These are phyloP conservation scores for Porodaedalea pini DNA, from an alignment of 1,284 basidiomycete genomes.

Conservation along the genomic window DNA sequence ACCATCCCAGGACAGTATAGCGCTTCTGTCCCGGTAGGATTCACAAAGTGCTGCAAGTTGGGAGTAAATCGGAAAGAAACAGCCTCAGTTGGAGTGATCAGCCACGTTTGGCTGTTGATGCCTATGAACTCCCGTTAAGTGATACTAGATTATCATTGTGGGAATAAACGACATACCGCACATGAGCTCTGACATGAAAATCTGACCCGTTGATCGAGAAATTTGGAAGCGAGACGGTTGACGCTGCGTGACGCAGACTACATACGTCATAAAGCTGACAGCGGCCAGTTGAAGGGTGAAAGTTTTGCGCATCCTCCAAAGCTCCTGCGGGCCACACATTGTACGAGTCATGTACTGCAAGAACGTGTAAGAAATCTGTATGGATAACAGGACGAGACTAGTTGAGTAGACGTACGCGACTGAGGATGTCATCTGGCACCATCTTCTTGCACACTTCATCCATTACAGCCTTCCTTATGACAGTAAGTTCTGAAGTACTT, in stretches of 20 bases:
- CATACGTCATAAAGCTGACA: conserved; percentile 90
- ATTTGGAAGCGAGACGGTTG: conserved; percentile 85
- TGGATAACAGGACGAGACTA: neutral
- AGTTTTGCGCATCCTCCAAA: conserved; percentile 98
- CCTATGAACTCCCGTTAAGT: conserved; percentile 30
- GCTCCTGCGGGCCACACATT: conserved; percentile 81
- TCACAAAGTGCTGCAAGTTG: conserved; percentile 93
- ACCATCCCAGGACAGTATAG: conserved; percentile 84
- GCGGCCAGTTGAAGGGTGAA: conserved; percentile 90
- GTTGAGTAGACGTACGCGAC: conserved; percentile 55
- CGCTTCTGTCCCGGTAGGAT: conserved; percentile 88
- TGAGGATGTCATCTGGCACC: conserved; percentile 86
- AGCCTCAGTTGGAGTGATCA: conserved; percentile 77
- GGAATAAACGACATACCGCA: conserved; percentile 57
- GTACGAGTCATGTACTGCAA: conserved; percentile 84
- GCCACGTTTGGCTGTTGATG: conserved; percentile 49
- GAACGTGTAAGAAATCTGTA: conserved; percentile 12
- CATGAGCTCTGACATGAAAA: conserved; percentile 87
- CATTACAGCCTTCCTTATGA: conserved; percentile 83
- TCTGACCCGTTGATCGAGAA: conserved; percentile 83
- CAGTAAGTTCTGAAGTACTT: conserved; percentile 66
- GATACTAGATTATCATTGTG: neutral
- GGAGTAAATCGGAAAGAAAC: conserved; percentile 98
- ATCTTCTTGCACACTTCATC: conserved; percentile 90
- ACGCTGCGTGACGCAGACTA: conserved; percentile 83